Evolutionary conservation across 1,284 basidiomycete species (phyloP).

Genomic region (Heimioporus retisporus): DNA sequence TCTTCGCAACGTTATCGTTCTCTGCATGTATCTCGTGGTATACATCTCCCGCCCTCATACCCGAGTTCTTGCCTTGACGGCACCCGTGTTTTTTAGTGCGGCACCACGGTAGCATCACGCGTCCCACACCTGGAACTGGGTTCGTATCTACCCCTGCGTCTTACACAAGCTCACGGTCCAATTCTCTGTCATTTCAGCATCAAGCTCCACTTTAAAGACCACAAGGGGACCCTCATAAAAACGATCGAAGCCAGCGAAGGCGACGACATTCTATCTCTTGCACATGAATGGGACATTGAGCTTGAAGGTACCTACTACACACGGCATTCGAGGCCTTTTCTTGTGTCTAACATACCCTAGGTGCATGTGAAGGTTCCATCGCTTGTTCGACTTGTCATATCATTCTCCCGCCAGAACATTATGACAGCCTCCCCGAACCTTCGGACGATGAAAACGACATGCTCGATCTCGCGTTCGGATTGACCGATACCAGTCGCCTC

Average conservation of each 20-base stretch:
- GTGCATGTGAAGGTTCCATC: slow-evolving; percentile 96
- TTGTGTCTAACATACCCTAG: slow-evolving; percentile 50
- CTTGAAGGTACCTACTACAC: slow-evolving; percentile 80
- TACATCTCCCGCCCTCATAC: background rate
- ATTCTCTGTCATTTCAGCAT: slow-evolving; percentile 62
- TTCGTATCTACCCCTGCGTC: slow-evolving; percentile 46
- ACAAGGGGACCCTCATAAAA: slow-evolving; percentile 86
- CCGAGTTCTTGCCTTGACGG: background rate
- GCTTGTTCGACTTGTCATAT: slow-evolving; percentile 99
- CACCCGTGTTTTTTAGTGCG: slow-evolving; percentile 16
- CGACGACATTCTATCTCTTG: slow-evolving; percentile 92
- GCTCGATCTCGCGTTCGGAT: slow-evolving; percentile 98
- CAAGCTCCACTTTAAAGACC: slow-evolving; percentile 91
- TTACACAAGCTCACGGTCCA: background rate
- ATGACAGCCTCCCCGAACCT: slow-evolving; percentile 90
- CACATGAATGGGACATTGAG: slow-evolving; percentile 97
- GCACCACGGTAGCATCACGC: slow-evolving; percentile 55
- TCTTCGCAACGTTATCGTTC: slow-evolving; percentile 15
- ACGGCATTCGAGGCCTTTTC: background rate
- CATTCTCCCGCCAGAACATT: slow-evolving; percentile 86
- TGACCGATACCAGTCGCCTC: slow-evolving; percentile 92
- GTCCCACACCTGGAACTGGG: slow-evolving; percentile 72
- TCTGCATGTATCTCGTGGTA: slow-evolving; percentile 32
- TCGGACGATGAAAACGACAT: slow-evolving; percentile 99
- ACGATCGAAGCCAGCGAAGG: slow-evolving; percentile 95